Percentiles rank a stretch among this genome's conserved stretches.
Conservation (phyloP, 192 early-diverging fungal genomes). For the Pilobolus umbonatus region DNA sequence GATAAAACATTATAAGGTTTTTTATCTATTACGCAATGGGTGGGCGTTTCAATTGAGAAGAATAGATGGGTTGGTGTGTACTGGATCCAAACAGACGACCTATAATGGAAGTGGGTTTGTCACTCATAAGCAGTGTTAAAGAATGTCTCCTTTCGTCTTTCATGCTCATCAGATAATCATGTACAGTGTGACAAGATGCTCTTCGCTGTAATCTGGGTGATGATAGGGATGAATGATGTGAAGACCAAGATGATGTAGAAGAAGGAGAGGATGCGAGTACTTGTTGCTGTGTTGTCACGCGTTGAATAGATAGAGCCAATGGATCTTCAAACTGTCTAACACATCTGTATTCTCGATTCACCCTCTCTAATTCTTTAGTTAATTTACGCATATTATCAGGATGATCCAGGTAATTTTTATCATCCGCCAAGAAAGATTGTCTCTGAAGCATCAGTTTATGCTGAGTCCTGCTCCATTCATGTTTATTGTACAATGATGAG, state of each 20-base stretch:
- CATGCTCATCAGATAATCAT: constrained; percentile 2
- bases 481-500: not conserved
- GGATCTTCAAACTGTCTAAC: constrained; percentile 39
- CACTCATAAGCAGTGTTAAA: no score
- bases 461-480: constrained; percentile 32
- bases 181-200: not conserved
- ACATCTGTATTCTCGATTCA: constrained; percentile 44
- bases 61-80: constrained; percentile 3
- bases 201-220: constrained; percentile 6
- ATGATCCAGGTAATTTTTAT: constrained; percentile 39
- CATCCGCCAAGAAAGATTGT: constrained; percentile 39
- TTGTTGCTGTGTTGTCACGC: constrained; percentile 19
- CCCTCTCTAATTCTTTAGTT: constrained; percentile 42
- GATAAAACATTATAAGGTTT: no score
- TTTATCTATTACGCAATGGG: no score
- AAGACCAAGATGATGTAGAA: constrained; percentile 6
- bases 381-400: constrained; percentile 38
- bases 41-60: constrained; percentile 1
- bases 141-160: constrained; percentile 9
- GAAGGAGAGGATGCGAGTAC: not conserved
- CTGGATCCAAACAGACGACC: constrained; percentile 14
- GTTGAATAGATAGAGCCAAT: constrained; percentile 33
- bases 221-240: not conserved
- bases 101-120: constrained; percentile 2
- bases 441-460: constrained; percentile 43